Base-by-base conservation (phyloP, 805 yeast species). In the Ogataea glucozyma region DNA sequence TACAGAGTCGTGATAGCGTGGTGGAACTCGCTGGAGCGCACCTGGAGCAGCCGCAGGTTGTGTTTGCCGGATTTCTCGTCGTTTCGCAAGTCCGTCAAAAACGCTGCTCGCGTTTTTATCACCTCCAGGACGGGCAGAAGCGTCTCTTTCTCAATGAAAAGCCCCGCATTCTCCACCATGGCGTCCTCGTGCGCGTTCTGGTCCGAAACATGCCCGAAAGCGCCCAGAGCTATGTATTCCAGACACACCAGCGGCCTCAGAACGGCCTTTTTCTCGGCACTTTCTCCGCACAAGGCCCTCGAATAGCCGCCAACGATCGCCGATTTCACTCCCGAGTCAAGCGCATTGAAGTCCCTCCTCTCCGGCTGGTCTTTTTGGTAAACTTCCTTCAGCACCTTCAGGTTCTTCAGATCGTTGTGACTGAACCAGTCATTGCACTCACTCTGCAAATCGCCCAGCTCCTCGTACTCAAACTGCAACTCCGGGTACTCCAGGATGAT, bases 401-500 rank as follows among this genome's bases (percentile, higher is more conserved):
- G 19, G 9, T 51, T 48, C 24, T 47, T 51, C 20, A 69, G 43
- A 38, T 69, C 72, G 20, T 48, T 51, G 31, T 31, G 47, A 19
- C 58, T 53, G 40, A 69, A 69, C 73, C 73, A 69, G 35, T 69
- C 72, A 37, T 60, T 58, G 12, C 64, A 38, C 48, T 80, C 85
- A 1, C 59, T 58, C 11, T 47, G 45, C 13, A 76, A 56, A 1
- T 56, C 44, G 10, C 66, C 62, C 1, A 56, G 52, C 38, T 75
- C 78, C 4, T 57, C 35, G 44, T 66, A 69, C 3, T 62, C 55
- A 62, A 75, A 81, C 5, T 69, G 61, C 5, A 80, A 56, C 20
- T 66, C 67, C 0, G 81, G 78, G 41, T 58, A 58, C 36, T 62
- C 67, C 16, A 66, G 38, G 7, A 66, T 57, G 22, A 66, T 56